A percentile compares a stretch with the other conserved stretches of the same genome.
Evolutionary conservation across 148 eudicot genomes (phyloP).

Genomic region (Polygonum maritimum): DNA sequence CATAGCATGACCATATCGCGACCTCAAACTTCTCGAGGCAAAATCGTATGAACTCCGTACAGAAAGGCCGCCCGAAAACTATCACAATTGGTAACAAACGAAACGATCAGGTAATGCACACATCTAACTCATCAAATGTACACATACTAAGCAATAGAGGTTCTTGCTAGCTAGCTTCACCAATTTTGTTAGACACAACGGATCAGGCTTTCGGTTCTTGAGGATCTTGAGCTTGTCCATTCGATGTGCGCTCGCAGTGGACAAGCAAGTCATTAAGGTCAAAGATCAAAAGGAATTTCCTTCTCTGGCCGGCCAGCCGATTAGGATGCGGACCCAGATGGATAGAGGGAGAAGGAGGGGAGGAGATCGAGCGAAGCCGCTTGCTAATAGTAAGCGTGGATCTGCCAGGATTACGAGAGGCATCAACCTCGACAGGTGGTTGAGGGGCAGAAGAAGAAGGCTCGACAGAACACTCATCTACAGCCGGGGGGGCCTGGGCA

Average conservation of each 20-base stretch:
- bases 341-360: too few species aligned
- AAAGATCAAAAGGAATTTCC: not conserved
- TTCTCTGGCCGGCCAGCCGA: not conserved
- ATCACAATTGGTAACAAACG: not conserved
- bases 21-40: constrained; percentile 53
- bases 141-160: not conserved
- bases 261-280: not conserved
- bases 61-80: constrained; percentile 49
- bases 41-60: constrained; percentile 35
- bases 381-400: too few species aligned
- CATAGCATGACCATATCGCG: constrained; percentile 49
- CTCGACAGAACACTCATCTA: too few species aligned
- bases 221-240: not conserved
- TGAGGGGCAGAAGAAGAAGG: too few species aligned
- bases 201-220: not conserved
- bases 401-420: too few species aligned
- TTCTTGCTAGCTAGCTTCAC: not conserved
- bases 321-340: too few species aligned
- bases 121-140: not conserved
- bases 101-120: not conserved
- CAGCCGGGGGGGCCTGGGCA: too few species aligned
- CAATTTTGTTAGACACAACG: not conserved
- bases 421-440: too few species aligned
- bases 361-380: too few species aligned
- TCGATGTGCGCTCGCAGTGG: not conserved